Evolutionary conservation across 208 protist genomes (phyloP), one percentile per base, ranked within the genome.

Genomic region (Acanthamoeba culbertsoni): DNA sequence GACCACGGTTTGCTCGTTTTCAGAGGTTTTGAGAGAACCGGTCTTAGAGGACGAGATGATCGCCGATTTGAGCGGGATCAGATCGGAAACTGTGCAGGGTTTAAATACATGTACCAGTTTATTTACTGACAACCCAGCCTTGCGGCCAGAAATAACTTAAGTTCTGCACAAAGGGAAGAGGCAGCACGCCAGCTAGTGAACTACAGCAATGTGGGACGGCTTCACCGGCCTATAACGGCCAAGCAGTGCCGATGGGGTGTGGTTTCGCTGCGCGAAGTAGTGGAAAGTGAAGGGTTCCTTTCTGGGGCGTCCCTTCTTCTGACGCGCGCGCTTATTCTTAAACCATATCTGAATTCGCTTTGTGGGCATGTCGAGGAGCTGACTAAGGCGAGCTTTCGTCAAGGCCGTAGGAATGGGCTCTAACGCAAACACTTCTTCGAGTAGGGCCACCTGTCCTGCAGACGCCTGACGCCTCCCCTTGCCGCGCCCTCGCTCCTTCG

Each of bases 261-360:
- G n/a, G n/a, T n/a, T n/a, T n/a, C 37, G 37, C 26, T 31, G 5
- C 18, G 68, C 79, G 23, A 88, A 88, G 45, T 62, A 62, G 53
- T 88, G 79, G 45, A 88, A 88, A 35, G 79, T 88, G 79, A 88
- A 88, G 51, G 45, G 42, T 46, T 88, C 79, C 79, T 63, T 88
- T n/a, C 53, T 53, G n/a, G 79, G 33, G 18, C 53, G 45, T 12
- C 79, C 79, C 45, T 88, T 88, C 79, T 88, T 88, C 62, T 88
- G 79, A 0, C 79, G 45, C 20, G 79, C 79, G 31, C 79, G 23
- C 79, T 88, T 88, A 46, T 88, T 88, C 79, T 88, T 88, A 46
- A 88, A 88, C 79, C 79, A 88, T 6, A 88, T 88, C 45, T 88
- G 79, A 20, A 88, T 63, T 10, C 53, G 45, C 79, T 88, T 88